Base-by-base conservation (phyloP, 805 yeast species). In the Maudiozyma serrabonitensis region DNA sequence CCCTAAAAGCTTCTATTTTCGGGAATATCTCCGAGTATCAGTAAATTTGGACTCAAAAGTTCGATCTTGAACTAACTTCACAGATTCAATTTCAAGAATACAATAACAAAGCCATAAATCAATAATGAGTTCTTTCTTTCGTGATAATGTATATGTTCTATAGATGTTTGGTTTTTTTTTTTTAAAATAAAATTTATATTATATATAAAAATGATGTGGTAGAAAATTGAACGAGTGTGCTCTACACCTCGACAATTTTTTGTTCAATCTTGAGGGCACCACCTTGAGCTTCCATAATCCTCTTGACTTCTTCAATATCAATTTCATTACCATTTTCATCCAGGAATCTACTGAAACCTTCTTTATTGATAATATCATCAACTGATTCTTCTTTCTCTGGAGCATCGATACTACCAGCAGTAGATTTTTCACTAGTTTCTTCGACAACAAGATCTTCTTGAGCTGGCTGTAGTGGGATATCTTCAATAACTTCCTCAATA, bases 311-410 rank as follows among this genome's bases (percentile, higher is more conserved):
- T 26, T 60, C 66, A 15, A 57, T 55, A 46, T 61, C 63, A 39
- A 70, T 45, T 42, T 60, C 60, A 47, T 69, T 67, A 39, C 74
- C 74, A 45, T 63, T 49, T 48, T 62, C 66, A 46, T 68, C 74
- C 18, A 66, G 58, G 50, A 69, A 70, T 44, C 61, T 67, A 42
- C 59, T 61, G 25, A 42, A 42, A n/a, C 37, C 37, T 19, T 60
- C 57, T 26, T 60, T 53, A 19, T 58, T 53, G 49, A 60, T 48
- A 9, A 61, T 47, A 13, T 54, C 51, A 15, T 59, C 60, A 16
- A 50, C 40, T 8, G 48, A 46, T n/a, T 39, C 51, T 18, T 47
- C 53, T 16, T 51, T 58, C 34, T 51, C 47, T 28, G 43, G 39
- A 18, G 49, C 49, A 16, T 45, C 52, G 9, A 35, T 28, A 28